phyloP scores from a whole-genome alignment of 345 rosid genomes.

The Clausena lansium region DNA sequence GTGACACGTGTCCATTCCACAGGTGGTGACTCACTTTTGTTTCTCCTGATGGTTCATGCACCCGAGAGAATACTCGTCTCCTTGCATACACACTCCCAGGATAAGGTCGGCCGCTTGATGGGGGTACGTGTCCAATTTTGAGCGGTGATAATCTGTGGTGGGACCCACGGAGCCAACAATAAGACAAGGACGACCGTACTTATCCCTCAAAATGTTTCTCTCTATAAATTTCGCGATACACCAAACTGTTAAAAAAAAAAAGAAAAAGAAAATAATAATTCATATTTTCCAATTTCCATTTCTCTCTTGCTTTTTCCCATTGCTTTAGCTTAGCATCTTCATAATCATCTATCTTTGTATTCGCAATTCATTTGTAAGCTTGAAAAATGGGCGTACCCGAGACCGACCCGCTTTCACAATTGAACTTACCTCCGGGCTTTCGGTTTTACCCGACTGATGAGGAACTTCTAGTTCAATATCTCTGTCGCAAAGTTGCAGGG shows the following conservation, averaged over 20 bases:
- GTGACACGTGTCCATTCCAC: slow-evolving; percentile 30
- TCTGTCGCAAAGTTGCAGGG: slow-evolving; percentile 82
- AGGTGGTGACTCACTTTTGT: slow-evolving; percentile 20
- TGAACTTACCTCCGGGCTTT: slow-evolving; percentile 94
- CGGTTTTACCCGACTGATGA: slow-evolving; percentile 96
- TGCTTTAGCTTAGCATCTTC: neutral
- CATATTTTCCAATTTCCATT: neutral
- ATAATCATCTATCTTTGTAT: neutral
- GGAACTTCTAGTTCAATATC: slow-evolving; percentile 87
- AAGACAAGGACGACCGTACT: slow-evolving; percentile 77
- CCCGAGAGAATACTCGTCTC: neutral
- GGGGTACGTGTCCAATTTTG: slow-evolving; percentile 30
- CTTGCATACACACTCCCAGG: neutral
- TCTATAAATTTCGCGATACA: slow-evolving; percentile 20
- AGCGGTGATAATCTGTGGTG: slow-evolving; percentile 27
- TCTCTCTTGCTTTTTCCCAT: neutral
- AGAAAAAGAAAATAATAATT: neutral
- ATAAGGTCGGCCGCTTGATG: slow-evolving; percentile 39
- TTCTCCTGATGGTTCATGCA: slow-evolving; percentile 47
- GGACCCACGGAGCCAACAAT: slow-evolving; percentile 29
- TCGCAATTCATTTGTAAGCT: neutral
- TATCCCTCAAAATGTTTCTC: slow-evolving; percentile 25
- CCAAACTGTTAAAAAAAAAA: neutral
- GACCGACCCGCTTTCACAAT: slow-evolving; percentile 67
- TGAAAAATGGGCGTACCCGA: slow-evolving; percentile 62